Conservation (phyloP, 176 grass and related monocot genomes). For the Lolium rigidum region DNA sequence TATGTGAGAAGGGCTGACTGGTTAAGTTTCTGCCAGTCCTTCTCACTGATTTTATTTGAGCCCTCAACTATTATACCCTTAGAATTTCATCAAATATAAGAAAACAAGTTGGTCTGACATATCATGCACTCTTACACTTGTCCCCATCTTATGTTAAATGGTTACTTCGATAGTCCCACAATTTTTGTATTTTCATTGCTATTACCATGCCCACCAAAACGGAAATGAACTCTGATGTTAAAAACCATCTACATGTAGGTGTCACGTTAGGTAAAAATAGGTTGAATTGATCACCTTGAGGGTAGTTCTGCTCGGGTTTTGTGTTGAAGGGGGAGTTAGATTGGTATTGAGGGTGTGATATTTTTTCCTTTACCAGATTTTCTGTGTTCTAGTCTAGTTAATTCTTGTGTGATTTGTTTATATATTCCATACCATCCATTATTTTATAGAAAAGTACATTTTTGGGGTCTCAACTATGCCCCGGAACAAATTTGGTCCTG, state of each 20-base stretch:
- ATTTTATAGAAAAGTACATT: conserved; percentile 15
- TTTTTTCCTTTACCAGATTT: not conserved
- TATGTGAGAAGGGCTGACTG: not conserved
- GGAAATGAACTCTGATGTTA: no score
- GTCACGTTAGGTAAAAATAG: no score
- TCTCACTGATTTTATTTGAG: conserved; percentile 6
- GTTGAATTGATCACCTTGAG: no score
- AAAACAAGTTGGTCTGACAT: not conserved
- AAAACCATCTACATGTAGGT: no score
- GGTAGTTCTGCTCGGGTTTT: no score
- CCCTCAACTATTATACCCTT: not conserved
- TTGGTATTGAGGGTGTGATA: no score
- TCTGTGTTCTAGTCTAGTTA: not conserved
- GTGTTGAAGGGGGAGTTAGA: no score
- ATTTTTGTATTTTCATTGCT: not conserved
- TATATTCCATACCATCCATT: not conserved
- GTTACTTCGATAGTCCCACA: not conserved
- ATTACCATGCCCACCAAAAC: no score
- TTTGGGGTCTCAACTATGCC: not conserved
- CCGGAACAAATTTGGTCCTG: not conserved
- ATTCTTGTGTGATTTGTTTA: not conserved
- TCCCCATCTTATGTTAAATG: not conserved
- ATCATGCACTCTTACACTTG: conserved; percentile 2
- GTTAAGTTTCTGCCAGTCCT: not conserved
- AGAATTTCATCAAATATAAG: not conserved